These are phyloP conservation scores for Leersia perrieri DNA, from an alignment of 176 grass and related monocot genomes.

Conservation along the genomic window DNA sequence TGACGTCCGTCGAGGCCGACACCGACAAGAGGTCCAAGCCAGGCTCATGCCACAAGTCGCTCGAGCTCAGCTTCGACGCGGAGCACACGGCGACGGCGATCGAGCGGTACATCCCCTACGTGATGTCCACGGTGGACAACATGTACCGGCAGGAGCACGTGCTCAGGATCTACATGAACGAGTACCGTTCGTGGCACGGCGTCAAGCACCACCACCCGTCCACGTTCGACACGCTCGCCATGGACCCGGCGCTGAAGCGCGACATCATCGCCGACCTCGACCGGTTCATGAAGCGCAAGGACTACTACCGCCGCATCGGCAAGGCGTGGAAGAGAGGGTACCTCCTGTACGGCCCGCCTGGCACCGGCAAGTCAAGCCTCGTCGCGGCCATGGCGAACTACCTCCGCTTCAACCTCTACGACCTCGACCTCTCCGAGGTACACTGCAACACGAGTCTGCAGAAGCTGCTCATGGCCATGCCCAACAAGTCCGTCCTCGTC, in stretches of 20 bases:
- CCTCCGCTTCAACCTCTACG: constrained; percentile 38
- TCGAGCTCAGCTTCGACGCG: constrained; percentile 4
- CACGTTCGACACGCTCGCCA: constrained; percentile 63
- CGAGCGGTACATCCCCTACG: not conserved
- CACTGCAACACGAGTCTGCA: not conserved
- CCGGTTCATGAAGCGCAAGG: constrained; percentile 41
- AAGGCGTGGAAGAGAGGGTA: constrained; percentile 60
- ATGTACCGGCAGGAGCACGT: constrained; percentile 1
- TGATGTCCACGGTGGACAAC: constrained; percentile 22
- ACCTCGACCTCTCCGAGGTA: constrained; percentile 32
- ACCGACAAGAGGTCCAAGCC: not conserved
- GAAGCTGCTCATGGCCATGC: constrained; percentile 10
- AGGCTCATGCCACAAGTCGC: not conserved
- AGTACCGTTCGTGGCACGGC: not conserved
- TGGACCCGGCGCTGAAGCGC: constrained; percentile 47
- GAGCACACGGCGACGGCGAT: not conserved
- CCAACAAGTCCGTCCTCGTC: constrained; percentile 28
- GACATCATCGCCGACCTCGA: constrained; percentile 49
- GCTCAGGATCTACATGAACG: constrained; percentile 37
- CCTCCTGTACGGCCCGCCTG: constrained; percentile 43
- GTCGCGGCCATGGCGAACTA: constrained; percentile 42
- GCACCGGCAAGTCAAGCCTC: constrained; percentile 40
- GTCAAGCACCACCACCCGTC: constrained; percentile 56
- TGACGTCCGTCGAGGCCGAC: not conserved
- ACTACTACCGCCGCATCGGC: constrained; percentile 52